Base-by-base conservation (phyloP, 2,329 filamentous ascomycete genomes). In the Rhinocladiella mackenziei region DNA sequence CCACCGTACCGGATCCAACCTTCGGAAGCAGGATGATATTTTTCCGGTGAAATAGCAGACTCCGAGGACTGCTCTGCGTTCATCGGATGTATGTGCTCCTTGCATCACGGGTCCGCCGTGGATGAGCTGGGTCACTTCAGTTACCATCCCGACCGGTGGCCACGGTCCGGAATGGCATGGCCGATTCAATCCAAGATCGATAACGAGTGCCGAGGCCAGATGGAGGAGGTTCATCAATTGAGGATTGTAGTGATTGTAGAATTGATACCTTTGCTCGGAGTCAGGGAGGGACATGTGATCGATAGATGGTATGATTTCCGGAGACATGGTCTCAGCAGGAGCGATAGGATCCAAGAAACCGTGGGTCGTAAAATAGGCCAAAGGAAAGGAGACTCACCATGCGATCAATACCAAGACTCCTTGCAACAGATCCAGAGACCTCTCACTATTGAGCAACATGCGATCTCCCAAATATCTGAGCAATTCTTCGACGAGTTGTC, bases 1-100 rank as follows among this genome's bases (percentile, higher is more conserved):
- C 42, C 72, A 80, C 10, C 64, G 67, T 61, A 75, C 67, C 0
- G 74, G 61, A 13, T 77, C 71, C 3, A 71, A 63, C 11, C 48
- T 67, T 64, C 35, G 69, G 60, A 51, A 74, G 26, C 43, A 46
- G 6, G 38, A 42, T 2, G 48, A 42, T 2, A 50, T 18, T 14
- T 19, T 39, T 8, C 33, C 33, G 7, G 39, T 25, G 15, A 43
- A 32, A 33, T 39, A 45, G 29, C 45, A 48, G 10, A 43, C 23
- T 25, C 43, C 48, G 8, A 51, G 33, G 9, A 45, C 30, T 13
- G 45, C 48, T 14, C 44, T 39, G n/a, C 35, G 40, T 33, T 48
- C 48, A 26, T 47, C 48, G 15, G 36, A 37, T 8, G 44, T 51
- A 28, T 22, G 33, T 3, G 26, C 4, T 9, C 43, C 48, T 10